Evolutionary conservation across 805 yeast genomes (phyloP), one percentile per base, ranked within the genome.

Genomic region (Candida coquimbonensis): DNA sequence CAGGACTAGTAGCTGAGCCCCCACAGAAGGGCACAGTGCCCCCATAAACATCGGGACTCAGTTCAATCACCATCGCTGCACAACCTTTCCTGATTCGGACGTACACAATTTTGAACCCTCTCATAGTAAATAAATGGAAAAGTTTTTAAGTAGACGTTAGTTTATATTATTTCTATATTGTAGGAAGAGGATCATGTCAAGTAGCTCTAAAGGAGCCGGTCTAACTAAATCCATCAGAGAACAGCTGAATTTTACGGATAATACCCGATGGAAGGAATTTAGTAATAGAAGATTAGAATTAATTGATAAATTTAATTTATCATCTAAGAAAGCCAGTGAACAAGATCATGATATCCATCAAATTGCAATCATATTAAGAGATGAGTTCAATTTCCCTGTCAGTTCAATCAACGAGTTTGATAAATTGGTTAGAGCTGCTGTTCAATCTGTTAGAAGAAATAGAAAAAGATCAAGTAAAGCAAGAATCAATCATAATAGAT

Each of bases 361-460:
- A 42, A 93, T 95, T 34, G 96, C 98, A 0, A 76, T 77, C 41
- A 74, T 83, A 4, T 68, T 91, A 39, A 70, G 95, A 56, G 69
- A 73, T 2, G 99, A 93, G 65, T 93, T 87, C 56, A 78, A 80
- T 6, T 90, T 81, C 60, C 76, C 83, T 2, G 65, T 64, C 2
- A 74, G 72, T 7, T 72, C 78, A 13, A 66, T 80, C 26, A 64
- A 70, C 1, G 98, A 93, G 53, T 91, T 91, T 61, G 96, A 89
- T 63, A 86, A 83, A 61, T 72, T 91, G 33, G 97, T 93, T 0
- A 71, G 96, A 34, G 95, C 96, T 9, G 98, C 96, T 1, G 83
- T 91, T 26, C 99, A 91, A 64, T 83, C 95, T 43, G 97, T 87
- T 2, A 70, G 98, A 50, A 71, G 99, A 53, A 91, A 91, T 62